Percentiles rank a stretch among this genome's conserved stretches.
Conservation (phyloP, 2,329 filamentous ascomycete species). For the Xylaria arbuscula region DNA sequence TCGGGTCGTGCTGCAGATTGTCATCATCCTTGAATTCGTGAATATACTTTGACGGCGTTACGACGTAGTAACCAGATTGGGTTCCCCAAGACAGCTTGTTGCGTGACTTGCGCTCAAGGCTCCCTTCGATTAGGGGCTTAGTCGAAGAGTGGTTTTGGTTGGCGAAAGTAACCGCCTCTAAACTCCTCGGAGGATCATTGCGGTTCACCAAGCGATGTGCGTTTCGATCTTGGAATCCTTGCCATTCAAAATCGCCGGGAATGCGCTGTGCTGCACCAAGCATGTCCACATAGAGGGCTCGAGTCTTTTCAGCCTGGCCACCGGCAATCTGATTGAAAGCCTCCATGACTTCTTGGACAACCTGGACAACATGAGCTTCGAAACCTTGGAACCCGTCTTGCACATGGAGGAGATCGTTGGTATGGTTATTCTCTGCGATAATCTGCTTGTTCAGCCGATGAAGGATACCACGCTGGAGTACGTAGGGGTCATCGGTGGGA, state of each 20-base stretch:
- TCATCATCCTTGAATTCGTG: constrained; percentile 98
- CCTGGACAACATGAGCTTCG: constrained; percentile 84
- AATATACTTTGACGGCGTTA: constrained; percentile 87
- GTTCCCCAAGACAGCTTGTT: constrained; percentile 84
- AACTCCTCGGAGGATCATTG: constrained; percentile 75
- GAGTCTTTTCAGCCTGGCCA: constrained; percentile 83
- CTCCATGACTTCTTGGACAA: constrained; percentile 83
- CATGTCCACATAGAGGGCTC: constrained; percentile 86
- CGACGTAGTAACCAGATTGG: constrained; percentile 85
- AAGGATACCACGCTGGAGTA: constrained; percentile 82
- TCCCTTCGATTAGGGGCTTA: constrained; percentile 85
- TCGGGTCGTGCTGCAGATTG: constrained; percentile 74
- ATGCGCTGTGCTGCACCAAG: constrained; percentile 80
- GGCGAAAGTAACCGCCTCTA: constrained; percentile 82
- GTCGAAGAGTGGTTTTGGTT: constrained; percentile 88
- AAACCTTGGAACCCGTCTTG: constrained; percentile 91
- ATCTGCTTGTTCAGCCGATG: constrained; percentile 92
- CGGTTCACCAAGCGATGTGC: constrained; percentile 80
- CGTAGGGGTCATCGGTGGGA: constrained; percentile 85
- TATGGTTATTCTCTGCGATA: constrained; percentile 94
- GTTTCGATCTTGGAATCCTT: constrained; percentile 80
- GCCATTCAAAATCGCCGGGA: constrained; percentile 90
- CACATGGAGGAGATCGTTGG: constrained; percentile 89
- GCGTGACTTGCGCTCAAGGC: constrained; percentile 88
- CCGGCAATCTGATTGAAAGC: constrained; percentile 85